Evolutionary conservation across 345 rosid genomes (phyloP).

Genomic region (Aegle marmelos): DNA sequence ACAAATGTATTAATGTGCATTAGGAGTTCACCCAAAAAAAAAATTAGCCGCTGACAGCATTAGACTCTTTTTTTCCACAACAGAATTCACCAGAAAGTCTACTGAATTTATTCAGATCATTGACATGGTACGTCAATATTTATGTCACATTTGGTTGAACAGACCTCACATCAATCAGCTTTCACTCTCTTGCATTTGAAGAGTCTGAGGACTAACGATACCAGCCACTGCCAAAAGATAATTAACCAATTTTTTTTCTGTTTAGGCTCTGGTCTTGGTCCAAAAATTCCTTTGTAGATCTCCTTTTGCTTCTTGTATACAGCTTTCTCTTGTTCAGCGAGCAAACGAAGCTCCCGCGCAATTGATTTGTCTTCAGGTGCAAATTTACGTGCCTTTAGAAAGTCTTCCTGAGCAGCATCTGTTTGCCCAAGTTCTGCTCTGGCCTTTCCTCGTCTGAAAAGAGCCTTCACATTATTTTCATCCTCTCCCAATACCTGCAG

Average conservation of each 20-base stretch:
- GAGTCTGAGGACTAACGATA: conserved; percentile 30
- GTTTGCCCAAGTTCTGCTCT: conserved; percentile 89
- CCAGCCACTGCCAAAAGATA: conserved; percentile 45
- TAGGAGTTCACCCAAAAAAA: no score
- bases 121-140: not conserved
- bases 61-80: not conserved
- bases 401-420: conserved; percentile 88
- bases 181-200: conserved; percentile 31
- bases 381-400: conserved; percentile 67
- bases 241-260: conserved; percentile 41
- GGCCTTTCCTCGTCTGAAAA: conserved; percentile 92
- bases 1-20: not conserved
- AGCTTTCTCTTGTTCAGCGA: conserved; percentile 83
- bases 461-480: conserved; percentile 81
- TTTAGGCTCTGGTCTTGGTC: conserved; percentile 53
- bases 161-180: conserved; percentile 26
- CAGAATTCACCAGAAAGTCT: not conserved
- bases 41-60: not conserved
- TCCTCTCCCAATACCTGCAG: conserved; percentile 82
- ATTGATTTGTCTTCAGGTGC: conserved; percentile 90
- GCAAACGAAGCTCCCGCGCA: conserved; percentile 58
- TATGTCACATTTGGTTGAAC: not conserved
- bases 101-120: not conserved
- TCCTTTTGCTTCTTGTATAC: conserved; percentile 79
- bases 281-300: conserved; percentile 78